Evolutionary conservation across 2,329 filamentous ascomycete genomes (phyloP).

Genomic region (Rosellinia necatrix): DNA sequence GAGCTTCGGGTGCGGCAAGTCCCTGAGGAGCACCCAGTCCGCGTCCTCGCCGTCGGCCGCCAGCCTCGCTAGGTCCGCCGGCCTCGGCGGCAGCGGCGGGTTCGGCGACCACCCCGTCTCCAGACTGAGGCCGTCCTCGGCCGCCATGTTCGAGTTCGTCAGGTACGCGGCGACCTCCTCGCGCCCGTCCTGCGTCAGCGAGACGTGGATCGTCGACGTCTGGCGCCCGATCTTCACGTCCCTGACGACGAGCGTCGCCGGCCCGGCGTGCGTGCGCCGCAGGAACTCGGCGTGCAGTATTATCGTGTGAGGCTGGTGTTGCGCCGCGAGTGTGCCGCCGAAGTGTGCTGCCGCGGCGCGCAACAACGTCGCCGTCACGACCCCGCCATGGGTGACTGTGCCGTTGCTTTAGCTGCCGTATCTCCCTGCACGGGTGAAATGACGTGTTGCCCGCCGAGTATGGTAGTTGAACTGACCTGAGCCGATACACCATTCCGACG

Average conservation of each 20-base stretch:
- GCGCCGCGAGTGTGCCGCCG: constrained; percentile 37
- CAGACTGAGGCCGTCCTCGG: constrained; percentile 58
- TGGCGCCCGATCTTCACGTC: constrained; percentile 43
- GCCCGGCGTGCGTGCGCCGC: constrained; percentile 39
- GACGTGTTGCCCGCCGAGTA: background rate
- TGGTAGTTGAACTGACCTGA: constrained; percentile 32
- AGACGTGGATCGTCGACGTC: constrained; percentile 42
- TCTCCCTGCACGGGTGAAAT: background rate
- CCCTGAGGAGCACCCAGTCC: constrained; percentile 30
- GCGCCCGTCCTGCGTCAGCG: constrained; percentile 45
- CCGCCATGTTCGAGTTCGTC: constrained; percentile 65
- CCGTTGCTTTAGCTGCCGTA: background rate
- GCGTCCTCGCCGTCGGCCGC: constrained; percentile 36
- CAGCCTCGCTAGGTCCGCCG: constrained; percentile 32
- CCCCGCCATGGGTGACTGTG: constrained; percentile 74
- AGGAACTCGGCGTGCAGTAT: constrained; percentile 41
- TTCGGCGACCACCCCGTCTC: constrained; percentile 57
- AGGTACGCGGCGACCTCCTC: constrained; percentile 68
- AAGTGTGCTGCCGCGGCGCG: constrained; percentile 49
- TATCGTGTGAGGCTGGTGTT: constrained; percentile 40
- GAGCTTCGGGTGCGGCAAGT: constrained; percentile 32
- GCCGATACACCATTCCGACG: constrained; percentile 38
- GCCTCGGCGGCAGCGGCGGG: constrained; percentile 41
- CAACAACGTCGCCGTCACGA: constrained; percentile 67
- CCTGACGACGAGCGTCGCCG: constrained; percentile 35